These are phyloP conservation scores for Mortierella sp. DNA, from an alignment of 371 early-diverging fungal genomes.

Conservation along the genomic window DNA sequence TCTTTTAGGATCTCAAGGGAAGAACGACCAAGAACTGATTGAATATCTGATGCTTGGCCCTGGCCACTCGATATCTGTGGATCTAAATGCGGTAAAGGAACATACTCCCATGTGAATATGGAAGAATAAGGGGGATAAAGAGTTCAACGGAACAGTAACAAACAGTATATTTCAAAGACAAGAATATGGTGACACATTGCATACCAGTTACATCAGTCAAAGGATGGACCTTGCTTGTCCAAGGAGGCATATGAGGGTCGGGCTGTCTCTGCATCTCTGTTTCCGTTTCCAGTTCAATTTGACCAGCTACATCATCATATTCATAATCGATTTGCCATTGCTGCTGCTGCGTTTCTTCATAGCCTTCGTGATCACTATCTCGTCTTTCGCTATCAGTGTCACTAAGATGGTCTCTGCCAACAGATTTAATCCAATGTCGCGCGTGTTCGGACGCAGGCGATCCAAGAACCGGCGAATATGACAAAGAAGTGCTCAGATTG, in stretches of 20 bases:
- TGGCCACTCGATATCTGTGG: slow-evolving; percentile 17
- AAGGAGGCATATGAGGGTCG: neutral
- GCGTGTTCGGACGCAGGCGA: slow-evolving; percentile 49
- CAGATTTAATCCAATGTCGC: slow-evolving; percentile 31
- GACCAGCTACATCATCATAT: slow-evolving; percentile 34
- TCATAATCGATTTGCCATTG: slow-evolving; percentile 55
- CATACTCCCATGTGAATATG: neutral
- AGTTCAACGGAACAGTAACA: too few relatives aligned
- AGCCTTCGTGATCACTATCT: slow-evolving; percentile 30
- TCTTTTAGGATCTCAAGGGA: slow-evolving; percentile 23
- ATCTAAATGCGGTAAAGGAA: slow-evolving; percentile 16
- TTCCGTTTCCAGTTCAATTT: slow-evolving; percentile 34
- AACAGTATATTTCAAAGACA: too few relatives aligned
- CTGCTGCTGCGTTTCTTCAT: slow-evolving; percentile 36
- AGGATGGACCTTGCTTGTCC: too few relatives aligned
- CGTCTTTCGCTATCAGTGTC: slow-evolving; percentile 42
- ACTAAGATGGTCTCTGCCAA: slow-evolving; percentile 32
- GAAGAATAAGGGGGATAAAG: too few relatives aligned
- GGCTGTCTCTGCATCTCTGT: neutral
- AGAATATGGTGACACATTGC: slow-evolving; percentile 4
- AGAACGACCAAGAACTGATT: slow-evolving; percentile 9
- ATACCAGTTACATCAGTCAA: too few relatives aligned
- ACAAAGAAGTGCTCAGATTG: slow-evolving; percentile 11
- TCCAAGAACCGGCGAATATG: slow-evolving; percentile 45
- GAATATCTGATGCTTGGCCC: slow-evolving; percentile 12